Base-by-base conservation (phyloP, 1,284 basidiomycete genomes). In the Pseudozyma tsukubaensis region DNA sequence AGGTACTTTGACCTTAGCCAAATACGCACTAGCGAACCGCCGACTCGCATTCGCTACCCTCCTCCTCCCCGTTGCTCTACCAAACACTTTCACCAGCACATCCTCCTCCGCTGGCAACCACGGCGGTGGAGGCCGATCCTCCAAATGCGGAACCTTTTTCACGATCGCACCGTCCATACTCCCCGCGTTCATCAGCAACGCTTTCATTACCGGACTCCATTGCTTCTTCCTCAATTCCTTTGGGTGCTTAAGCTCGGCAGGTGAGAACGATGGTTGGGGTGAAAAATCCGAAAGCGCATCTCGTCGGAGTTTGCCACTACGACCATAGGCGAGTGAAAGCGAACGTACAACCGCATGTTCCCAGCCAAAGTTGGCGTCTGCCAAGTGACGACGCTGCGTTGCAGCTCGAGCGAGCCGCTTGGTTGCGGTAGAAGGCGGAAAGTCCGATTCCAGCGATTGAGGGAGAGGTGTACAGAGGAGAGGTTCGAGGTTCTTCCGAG, bases 311-410 rank as follows among this genome's bases (percentile, higher is more conserved):
- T 70, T 74, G 4, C 72, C 72, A 1, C 9, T 39, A 3, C 66
- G 50, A 6, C 53, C 72, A 29, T 74, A 74, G 10, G 72, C 72
- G 9, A 70, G 48, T 1, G 50, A 59, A 32, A 74, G 56, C 0
- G 66, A 51, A 18, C 72, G 66, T 4, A 39, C n/a, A 0, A 74
- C 62, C 4, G 66, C 51, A 16, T 74, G 72, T 36, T 59, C 51
- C 72, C 72, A 74, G 14, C 72, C 72, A 13, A 55, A 55, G 7
- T 74, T 74, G 0, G 72, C 72, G 19, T 74, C 72, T 32, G 72
- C 67, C 2, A 74, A 43, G 1, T 74, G 66, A 1, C 72, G 54
- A 13, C 66, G 72, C 14, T 74, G 72, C 3, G n/a, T n/a, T 19
- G 47, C 39, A 2, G 72, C 66, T 29, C 59, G 50, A 1, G 14